These are phyloP conservation scores for Sparassis latifolia DNA, from an alignment of 1,284 basidiomycete genomes.

Conservation along the genomic window DNA sequence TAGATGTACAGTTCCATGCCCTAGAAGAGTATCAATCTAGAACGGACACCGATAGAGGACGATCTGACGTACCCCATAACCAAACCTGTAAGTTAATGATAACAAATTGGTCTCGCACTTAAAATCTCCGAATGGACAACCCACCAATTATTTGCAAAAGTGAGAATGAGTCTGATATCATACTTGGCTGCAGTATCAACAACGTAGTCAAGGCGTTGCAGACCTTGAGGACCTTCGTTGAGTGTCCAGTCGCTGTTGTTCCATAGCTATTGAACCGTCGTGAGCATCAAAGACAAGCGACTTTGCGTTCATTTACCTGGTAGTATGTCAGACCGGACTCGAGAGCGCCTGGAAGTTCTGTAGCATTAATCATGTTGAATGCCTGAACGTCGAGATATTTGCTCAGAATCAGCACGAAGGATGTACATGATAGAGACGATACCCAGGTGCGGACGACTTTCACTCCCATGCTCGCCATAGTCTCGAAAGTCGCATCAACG, in stretches of 20 bases:
- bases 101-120: too few relatives aligned
- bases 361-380: constrained; percentile 43
- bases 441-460: constrained; percentile 65
- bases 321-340: constrained; percentile 42
- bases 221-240: constrained; percentile 58
- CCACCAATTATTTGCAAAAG: constrained; percentile 70
- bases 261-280: constrained; percentile 33
- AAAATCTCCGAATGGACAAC: background rate
- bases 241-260: constrained; percentile 41
- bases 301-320: constrained; percentile 27
- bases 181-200: constrained; percentile 51
- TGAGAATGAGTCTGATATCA: constrained; percentile 51
- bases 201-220: constrained; percentile 63
- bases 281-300: background rate
- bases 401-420: constrained; percentile 30
- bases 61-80: constrained; percentile 24
- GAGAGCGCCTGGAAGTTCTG: constrained; percentile 50
- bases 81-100: constrained; percentile 18
- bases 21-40: constrained; percentile 8
- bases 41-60: background rate
- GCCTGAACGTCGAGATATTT: constrained; percentile 26
- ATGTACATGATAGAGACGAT: constrained; percentile 21
- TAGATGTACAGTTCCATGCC: constrained; percentile 44
- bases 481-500: constrained; percentile 49
- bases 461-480: constrained; percentile 50